Conservation (phyloP, 2,329 filamentous ascomycete genomes). For the Apiospora marii region DNA sequence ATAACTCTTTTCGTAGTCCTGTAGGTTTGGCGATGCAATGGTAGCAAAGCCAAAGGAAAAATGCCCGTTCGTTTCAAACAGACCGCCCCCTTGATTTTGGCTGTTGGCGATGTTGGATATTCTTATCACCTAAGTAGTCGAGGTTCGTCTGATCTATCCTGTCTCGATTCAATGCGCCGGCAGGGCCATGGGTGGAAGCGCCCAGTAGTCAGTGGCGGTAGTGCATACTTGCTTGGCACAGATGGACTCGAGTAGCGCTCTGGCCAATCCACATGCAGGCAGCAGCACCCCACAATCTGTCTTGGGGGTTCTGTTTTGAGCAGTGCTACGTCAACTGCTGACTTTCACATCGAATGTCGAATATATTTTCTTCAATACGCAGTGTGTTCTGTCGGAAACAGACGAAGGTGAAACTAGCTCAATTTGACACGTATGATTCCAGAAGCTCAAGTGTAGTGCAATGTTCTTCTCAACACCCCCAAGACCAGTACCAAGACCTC, state of each 20-base stretch:
- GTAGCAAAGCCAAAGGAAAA: background rate
- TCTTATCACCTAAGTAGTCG: background rate
- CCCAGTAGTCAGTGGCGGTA: background rate
- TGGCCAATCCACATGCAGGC: conserved; percentile 12
- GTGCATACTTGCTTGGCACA: background rate
- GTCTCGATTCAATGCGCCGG: conserved; percentile 11
- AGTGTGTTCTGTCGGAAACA: background rate
- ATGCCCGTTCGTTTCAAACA: background rate
- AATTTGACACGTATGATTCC: too few species aligned
- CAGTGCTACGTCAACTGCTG: background rate
- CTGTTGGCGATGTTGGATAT: background rate
- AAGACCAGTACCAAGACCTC: too few species aligned
- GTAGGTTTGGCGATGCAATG: background rate
- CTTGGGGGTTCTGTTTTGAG: background rate
- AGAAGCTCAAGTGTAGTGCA: too few species aligned
- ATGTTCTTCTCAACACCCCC: too few species aligned
- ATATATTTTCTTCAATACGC: background rate
- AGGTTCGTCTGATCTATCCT: conserved; percentile 14
- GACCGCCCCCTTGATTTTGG: conserved; percentile 3
- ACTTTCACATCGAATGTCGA: background rate
- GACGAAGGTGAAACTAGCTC: too few species aligned
- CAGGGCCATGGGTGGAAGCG: background rate
- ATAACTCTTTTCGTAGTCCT: background rate
- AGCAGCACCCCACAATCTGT: conserved; percentile 1
- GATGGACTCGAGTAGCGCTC: background rate